These are phyloP conservation scores for Phaffomyces opuntiae DNA, from an alignment of 805 yeast genomes.

Conservation along the genomic window DNA sequence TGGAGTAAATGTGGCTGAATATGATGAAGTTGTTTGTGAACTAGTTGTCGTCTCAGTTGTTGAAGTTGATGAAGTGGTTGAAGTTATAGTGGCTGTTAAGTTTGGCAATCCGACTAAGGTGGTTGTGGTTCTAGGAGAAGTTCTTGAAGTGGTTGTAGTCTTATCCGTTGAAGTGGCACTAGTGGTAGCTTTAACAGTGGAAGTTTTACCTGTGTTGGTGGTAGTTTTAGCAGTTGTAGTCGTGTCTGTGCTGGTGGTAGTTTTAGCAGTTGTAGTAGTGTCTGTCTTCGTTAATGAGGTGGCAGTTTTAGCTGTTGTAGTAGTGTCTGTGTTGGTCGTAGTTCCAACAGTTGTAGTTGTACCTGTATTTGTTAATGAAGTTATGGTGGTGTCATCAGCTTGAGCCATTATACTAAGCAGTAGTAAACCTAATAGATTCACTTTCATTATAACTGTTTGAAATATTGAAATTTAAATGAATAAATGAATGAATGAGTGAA, in stretches of 20 bases:
- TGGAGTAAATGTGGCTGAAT: constrained; percentile 18
- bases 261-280: background rate
- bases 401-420: background rate
- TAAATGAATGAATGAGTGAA: background rate
- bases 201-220: background rate
- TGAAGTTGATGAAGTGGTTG: background rate
- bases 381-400: background rate
- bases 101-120: background rate
- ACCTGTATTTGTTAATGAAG: background rate
- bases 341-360: background rate
- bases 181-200: background rate
- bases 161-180: background rate
- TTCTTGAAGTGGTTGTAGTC: background rate
- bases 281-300: background rate
- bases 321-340: no score
- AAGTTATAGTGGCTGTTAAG: background rate
- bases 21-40: background rate
- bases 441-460: background rate
- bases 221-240: background rate
- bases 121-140: background rate
- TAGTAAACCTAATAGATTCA: background rate
- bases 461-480: background rate
- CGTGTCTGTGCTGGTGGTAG: background rate
- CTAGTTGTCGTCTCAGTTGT: background rate
- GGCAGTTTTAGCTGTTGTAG: background rate